Base-by-base conservation (phyloP, 306 rosid species). In the Datisca glomerata region DNA sequence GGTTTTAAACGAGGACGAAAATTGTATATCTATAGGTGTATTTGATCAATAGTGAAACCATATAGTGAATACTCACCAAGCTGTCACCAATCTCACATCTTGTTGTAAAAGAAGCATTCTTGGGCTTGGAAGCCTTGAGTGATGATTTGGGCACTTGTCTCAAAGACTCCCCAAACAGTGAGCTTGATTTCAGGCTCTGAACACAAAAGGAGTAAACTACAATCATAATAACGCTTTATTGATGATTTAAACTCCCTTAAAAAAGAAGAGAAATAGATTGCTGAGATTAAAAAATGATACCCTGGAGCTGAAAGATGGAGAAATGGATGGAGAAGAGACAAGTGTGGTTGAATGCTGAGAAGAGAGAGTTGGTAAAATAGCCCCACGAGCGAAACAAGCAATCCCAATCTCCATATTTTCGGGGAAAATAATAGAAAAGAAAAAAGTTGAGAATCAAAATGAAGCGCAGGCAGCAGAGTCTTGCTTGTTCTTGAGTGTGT, bases 11-110 rank as follows among this genome's bases (percentile, higher is more conserved):
- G n/a, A n/a, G n/a, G n/a, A n/a, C n/a, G n/a, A n/a, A n/a, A n/a
- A n/a, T n/a, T n/a, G n/a, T n/a, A n/a, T n/a, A n/a, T n/a, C n/a
- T n/a, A n/a, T n/a, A n/a, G n/a, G n/a, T n/a, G n/a, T n/a, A n/a
- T n/a, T n/a, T n/a, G n/a, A n/a, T n/a, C n/a, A n/a, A n/a, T n/a
- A n/a, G n/a, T n/a, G n/a, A n/a, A n/a, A n/a, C n/a, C n/a, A n/a
- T n/a, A n/a, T 38, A 11, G 10, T 45, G 18, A 1, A 37, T 13
- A 42, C 93, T 74, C 60, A 84, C 98, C 94, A 91, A 38, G 65
- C 86, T 75, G 56, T 91, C 98, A 1, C 96, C 98, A 55, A 91
- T 75, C 57, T 58, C 96, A 37, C 93, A 77, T 78, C 70, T 80
- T 31, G 92, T 72, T 41, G 60, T 49, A 14, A 59, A 22, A 39